Evolutionary conservation across 148 eudicot genomes (phyloP).

Genomic region (Pouteria glomerata): DNA sequence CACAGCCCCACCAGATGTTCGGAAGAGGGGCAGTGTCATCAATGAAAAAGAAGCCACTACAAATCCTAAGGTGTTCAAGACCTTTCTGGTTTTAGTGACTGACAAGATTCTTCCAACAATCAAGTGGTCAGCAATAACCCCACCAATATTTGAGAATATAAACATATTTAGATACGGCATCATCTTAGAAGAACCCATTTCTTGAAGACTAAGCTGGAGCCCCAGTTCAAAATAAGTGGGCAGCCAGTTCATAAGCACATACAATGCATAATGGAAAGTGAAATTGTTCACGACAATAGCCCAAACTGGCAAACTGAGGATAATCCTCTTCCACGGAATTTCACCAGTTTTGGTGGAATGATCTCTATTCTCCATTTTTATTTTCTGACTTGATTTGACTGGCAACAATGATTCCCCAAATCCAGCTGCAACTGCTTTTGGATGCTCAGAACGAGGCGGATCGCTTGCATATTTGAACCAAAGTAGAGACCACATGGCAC

Average conservation of each 20-base stretch:
- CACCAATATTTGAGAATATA: slow-evolving; percentile 27
- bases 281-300: slow-evolving; percentile 91
- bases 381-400: slow-evolving; percentile 44
- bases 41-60: slow-evolving; percentile 71
- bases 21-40: slow-evolving; percentile 60
- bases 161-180: slow-evolving; percentile 23
- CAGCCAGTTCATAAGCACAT: slow-evolving; percentile 95
- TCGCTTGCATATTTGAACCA: slow-evolving; percentile 72
- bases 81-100: slow-evolving; percentile 67
- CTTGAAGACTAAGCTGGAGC: slow-evolving; percentile 80
- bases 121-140: slow-evolving; percentile 76
- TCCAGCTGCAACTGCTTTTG: slow-evolving; percentile 87
- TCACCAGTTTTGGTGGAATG: slow-evolving; percentile 27
- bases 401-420: slow-evolving; percentile 79
- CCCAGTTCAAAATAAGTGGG: slow-evolving; percentile 93
- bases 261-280: slow-evolving; percentile 91
- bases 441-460: slow-evolving; percentile 38
- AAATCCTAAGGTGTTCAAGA: slow-evolving; percentile 77
- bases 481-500: slow-evolving; percentile 70
- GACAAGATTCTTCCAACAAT: slow-evolving; percentile 64
- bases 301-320: slow-evolving; percentile 78
- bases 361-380: slow-evolving; percentile 48
- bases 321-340: slow-evolving; percentile 77
- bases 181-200: slow-evolving; percentile 71
- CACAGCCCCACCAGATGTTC: slow-evolving; percentile 73